phyloP scores from a whole-genome alignment of 805 yeast species.

The Candida khao-thaluensis region DNA sequence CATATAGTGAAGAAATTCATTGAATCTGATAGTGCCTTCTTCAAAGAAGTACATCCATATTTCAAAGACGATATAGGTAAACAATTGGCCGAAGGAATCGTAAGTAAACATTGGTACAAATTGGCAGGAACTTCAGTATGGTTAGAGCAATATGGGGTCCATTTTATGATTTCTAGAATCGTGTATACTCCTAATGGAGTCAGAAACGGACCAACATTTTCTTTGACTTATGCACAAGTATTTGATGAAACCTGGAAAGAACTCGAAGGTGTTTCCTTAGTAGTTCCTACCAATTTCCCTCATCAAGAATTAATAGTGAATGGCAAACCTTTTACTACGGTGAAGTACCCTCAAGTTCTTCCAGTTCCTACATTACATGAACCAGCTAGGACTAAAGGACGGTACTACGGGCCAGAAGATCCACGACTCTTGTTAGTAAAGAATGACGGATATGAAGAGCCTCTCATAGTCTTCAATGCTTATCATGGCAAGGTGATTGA shows the following conservation, averaged over 20 bases:
- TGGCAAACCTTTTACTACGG: conserved; percentile 11
- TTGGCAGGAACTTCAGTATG: conserved; percentile 54
- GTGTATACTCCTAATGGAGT: conserved; percentile 30
- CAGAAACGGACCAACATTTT: conserved; percentile 36
- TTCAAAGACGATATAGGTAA: conserved; percentile 22
- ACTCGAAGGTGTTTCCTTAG: conserved; percentile 24
- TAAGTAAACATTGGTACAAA: conserved; percentile 40
- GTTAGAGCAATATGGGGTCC: conserved; percentile 50
- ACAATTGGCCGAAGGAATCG: conserved; percentile 19
- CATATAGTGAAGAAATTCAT: neutral
- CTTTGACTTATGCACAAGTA: conserved; percentile 44
- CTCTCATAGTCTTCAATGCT: conserved; percentile 44
- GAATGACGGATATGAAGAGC: conserved; percentile 42
- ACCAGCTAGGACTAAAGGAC: conserved; percentile 16
- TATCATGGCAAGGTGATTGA: conserved; percentile 19
- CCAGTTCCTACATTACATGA: conserved; percentile 33
- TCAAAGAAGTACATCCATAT: conserved; percentile 24
- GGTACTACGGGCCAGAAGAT: conserved; percentile 49
- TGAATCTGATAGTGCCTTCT: neutral
- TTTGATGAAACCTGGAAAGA: conserved; percentile 50
- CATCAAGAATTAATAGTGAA: conserved; percentile 12
- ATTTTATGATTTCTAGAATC: conserved; percentile 46
- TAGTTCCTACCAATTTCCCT: conserved; percentile 21
- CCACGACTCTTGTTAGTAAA: conserved; percentile 42
- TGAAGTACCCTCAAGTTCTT: conserved; percentile 25